Base-by-base conservation (phyloP, 2,329 filamentous ascomycete genomes). In the Beauveria medogensis region DNA sequence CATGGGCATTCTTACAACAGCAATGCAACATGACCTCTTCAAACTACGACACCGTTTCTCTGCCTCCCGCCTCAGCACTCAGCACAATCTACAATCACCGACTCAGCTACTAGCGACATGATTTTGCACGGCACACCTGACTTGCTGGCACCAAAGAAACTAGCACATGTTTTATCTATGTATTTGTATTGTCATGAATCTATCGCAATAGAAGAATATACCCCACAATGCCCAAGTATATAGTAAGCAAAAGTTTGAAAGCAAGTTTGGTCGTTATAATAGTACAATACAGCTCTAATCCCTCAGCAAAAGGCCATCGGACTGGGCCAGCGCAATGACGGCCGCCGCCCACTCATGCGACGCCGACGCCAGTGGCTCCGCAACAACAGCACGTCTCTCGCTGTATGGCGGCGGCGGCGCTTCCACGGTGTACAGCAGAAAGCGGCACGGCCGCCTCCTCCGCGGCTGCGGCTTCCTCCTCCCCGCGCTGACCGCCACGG, bases 271-370 rank as follows among this genome's bases (percentile, higher is more conserved):
- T 46, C 18, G n/a, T 43, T 2, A n/a, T 4, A 43, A n/a, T 3
- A 46, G n/a, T 46, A 28, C 18, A 44, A 44, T 7, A 14, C 16
- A 16, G 8, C 16, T n/a, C 44, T 50, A 57, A 26, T 26, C 12
- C 3, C 7, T 22, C 6, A 26, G 20, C 41, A 60, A 28, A 37
- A 60, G n/a, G 6, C 51, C 51, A 18, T 24, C 6, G 1, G 41
- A 24, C 16, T 28, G 20, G 14, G 50, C 58, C 26, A 40, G 10
- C n/a, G 37, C 30, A 24, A 60, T 60, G 28, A 60, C 58, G 1
- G 28, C 41, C 20, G 41, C 41, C 50, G 30, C 58, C 58, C 58
- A 60, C 22, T 34, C 50, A 18, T 55, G 58, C 30, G 58, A 55
- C 20, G 50, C 28, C 30, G 58, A 59, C 12, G 40, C 26, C 56